Base-by-base conservation (phyloP, 345 rosid genomes). In the Eucalyptus lansdowneana region DNA sequence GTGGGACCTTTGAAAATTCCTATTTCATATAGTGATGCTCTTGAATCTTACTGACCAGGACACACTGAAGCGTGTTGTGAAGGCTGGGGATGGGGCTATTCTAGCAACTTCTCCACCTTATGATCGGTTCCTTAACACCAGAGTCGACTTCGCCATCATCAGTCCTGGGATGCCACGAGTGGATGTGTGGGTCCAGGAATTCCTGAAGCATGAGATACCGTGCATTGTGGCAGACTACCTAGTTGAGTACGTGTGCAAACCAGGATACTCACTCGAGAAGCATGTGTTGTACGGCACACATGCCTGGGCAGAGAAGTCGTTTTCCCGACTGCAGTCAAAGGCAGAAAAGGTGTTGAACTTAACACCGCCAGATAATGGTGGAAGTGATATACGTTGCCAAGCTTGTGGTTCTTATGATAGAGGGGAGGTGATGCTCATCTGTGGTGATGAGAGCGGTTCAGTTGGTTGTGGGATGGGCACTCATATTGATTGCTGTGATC, bases 21-120 rank as follows among this genome's bases (percentile, higher is more conserved):
- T 85, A 67, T 25, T 83, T 58, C 27, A 37, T 53, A 56, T 29
- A 29, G n/a, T 37, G 50, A 50, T 51, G 31, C 15, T 7, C 44
- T 34, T 88, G 24, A n/a, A 25, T 54, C 27, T 86, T 49, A 24
- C 89, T 72, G 86, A 90, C 72, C 96, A 98, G 99, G 99, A 98
- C 89, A 98, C 99, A 10, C 88, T 98, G 91, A 98, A 98, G 94
- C 96, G 99, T 24, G 98, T 90, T 6, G 95, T 97, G 93, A 97
- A 98, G 93, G 97, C 99, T 31, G 99, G 99, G 86, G 99, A 94
- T 88, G 99, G 99, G 90, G 93, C 94, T 4, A 93, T 98, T 89
- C 89, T 98, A 90, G 99, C 99, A 88, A 97, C 99, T 27, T 97
- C 98, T 88, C 99, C 99, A 29, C 99, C 99, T 80, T 98, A 98